Conservation (phyloP, 2,329 filamentous ascomycete genomes). For the Ascochyta clinopodiicola region DNA sequence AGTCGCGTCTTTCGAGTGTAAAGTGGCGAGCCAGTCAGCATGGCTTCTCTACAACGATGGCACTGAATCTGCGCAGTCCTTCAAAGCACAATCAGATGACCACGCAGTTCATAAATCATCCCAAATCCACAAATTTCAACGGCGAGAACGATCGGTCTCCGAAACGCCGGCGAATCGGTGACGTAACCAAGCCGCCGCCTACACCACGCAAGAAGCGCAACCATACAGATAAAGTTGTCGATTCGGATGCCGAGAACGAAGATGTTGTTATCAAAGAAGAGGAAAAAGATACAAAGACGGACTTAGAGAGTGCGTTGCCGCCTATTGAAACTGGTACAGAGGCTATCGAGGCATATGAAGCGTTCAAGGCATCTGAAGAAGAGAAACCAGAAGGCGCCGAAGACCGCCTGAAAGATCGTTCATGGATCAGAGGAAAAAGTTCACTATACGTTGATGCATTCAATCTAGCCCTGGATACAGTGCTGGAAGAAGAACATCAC, state of each 20-base stretch:
- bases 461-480: constrained; percentile 87
- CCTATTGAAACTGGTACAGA: constrained; percentile 68
- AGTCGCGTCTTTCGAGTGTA: constrained; percentile 13
- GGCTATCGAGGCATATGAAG: constrained; percentile 81
- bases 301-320: constrained; percentile 75
- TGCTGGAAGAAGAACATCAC: constrained; percentile 86
- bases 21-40: constrained; percentile 1
- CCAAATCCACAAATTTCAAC: constrained; percentile 54
- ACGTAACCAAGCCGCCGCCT: constrained; percentile 29
- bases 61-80: constrained; percentile 49
- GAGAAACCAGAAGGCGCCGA: constrained; percentile 50
- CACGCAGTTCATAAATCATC: constrained; percentile 52
- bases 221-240: constrained; percentile 43
- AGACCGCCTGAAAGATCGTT: constrained; percentile 61
- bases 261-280: constrained; percentile 39
- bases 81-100: constrained; percentile 58
- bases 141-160: constrained; percentile 48
- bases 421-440: constrained; percentile 77
- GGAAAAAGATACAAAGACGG: constrained; percentile 59
- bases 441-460: constrained; percentile 98
- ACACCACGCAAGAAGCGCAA: constrained; percentile 31
- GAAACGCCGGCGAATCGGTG: constrained; percentile 52
- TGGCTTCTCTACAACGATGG: constrained; percentile 32
- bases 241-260: constrained; percentile 51
- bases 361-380: constrained; percentile 64